phyloP scores from a whole-genome alignment of 148 eudicot genomes.

The Limonium bicolor region DNA sequence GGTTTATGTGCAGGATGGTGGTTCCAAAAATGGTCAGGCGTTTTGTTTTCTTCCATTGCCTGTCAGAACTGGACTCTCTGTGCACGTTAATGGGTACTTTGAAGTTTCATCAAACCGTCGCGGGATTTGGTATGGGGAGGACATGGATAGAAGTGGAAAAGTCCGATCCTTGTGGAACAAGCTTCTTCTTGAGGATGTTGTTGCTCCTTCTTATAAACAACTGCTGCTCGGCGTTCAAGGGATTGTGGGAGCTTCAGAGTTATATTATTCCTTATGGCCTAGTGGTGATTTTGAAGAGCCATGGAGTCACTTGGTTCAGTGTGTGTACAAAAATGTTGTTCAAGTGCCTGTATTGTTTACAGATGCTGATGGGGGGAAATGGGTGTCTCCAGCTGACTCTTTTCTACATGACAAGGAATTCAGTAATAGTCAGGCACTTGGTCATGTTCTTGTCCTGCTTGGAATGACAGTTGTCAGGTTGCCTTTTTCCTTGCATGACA shows the following conservation, averaged over 20 bases:
- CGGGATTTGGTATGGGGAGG: conserved; percentile 98
- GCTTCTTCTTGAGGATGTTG: conserved; percentile 85
- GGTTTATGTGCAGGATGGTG: conserved; percentile 41
- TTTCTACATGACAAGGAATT: conserved; percentile 77
- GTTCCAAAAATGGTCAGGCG: conserved; percentile 61
- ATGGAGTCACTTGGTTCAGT: conserved; percentile 73
- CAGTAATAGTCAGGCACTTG: conserved; percentile 46
- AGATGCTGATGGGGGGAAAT: conserved; percentile 55
- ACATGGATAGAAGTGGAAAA: conserved; percentile 98
- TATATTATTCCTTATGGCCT: conserved; percentile 82
- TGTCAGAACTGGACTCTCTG: conserved; percentile 75
- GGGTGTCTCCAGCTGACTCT: conserved; percentile 71
- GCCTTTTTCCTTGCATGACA: conserved; percentile 41
- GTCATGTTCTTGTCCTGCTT: conserved; percentile 62
- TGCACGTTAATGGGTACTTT: conserved; percentile 92
- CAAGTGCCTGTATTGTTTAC: conserved; percentile 64
- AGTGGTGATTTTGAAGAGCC: conserved; percentile 94
- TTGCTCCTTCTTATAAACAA: conserved; percentile 57
- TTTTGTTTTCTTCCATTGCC: conserved; percentile 99
- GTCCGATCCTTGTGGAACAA: conserved; percentile 91
- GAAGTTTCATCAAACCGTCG: conserved; percentile 99
- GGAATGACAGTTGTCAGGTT: conserved; percentile 68
- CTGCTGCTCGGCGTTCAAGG: conserved; percentile 61
- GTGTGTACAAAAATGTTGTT: conserved; percentile 40
- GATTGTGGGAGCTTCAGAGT: conserved; percentile 44